Percentiles rank a stretch among this genome's conserved stretches.
Conservation (phyloP, 1,284 basidiomycete species). For the Melanopsichium pennsylvanicum region DNA sequence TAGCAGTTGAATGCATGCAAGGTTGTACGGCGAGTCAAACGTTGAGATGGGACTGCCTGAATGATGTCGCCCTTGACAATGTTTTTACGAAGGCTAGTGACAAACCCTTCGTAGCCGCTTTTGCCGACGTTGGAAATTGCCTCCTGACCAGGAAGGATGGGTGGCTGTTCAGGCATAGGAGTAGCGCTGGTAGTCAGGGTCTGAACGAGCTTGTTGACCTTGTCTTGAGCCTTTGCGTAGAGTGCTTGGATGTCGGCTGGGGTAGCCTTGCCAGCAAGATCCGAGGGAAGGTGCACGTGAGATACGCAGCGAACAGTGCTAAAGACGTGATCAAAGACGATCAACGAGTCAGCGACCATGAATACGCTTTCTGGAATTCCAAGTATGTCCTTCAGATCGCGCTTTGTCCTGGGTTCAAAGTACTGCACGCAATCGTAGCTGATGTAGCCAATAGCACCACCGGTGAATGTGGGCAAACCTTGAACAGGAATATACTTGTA, state of each 20-base stretch:
- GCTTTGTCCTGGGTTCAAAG: conserved; percentile 76
- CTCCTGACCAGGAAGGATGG: conserved; percentile 63
- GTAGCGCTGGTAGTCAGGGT: conserved; percentile 67
- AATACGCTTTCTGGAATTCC: conserved; percentile 93
- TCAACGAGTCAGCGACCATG: conserved; percentile 92
- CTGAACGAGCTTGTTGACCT: conserved; percentile 35
- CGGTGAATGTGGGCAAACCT: conserved; percentile 92
- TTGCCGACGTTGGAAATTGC: conserved; percentile 91
- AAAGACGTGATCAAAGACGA: conserved; percentile 97
- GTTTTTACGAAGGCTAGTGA: conserved; percentile 89
- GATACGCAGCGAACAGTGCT: conserved; percentile 93
- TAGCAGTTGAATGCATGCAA: conserved; percentile 98
- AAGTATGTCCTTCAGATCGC: conserved; percentile 75
- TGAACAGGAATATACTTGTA: conserved; percentile 91
- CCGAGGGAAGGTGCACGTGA: conserved; percentile 81
- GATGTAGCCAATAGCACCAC: conserved; percentile 97
- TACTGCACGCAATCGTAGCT: conserved; percentile 95
- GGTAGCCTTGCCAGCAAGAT: conserved; percentile 70
- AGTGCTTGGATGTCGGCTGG: conserved; percentile 68
- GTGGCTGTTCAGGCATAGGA: conserved; percentile 70
- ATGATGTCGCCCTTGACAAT: conserved; percentile 98
- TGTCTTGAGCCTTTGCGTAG: conserved; percentile 41
- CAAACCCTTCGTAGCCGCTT: conserved; percentile 88
- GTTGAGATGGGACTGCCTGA: conserved; percentile 95
- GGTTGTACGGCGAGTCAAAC: conserved; percentile 81